phyloP scores from a whole-genome alignment of 208 protist genomes.

The Crithidia acanthocephali region DNA sequence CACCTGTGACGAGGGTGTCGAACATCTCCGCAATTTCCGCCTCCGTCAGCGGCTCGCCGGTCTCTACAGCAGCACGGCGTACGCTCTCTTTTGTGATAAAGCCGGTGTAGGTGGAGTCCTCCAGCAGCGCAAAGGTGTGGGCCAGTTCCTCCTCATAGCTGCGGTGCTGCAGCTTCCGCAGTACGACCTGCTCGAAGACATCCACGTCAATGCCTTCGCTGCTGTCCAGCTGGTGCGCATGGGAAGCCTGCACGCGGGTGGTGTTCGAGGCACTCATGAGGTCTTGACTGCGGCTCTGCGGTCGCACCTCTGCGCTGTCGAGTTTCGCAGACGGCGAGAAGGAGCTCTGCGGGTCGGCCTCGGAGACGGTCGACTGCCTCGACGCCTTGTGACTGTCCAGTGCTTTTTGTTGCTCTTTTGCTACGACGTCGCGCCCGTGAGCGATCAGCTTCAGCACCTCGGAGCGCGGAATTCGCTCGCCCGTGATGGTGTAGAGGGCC shows the following conservation, averaged over 20 bases:
- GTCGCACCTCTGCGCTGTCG: not conserved
- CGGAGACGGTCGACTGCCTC: conserved; percentile 9
- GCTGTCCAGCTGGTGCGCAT: conserved; percentile 32
- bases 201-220: conserved; percentile 66
- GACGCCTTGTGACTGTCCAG: conserved; percentile 10
- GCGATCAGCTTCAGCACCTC: conserved; percentile 64
- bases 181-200: conserved; percentile 76
- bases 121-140: conserved; percentile 73
- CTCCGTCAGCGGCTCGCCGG: conserved; percentile 77
- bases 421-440: conserved; percentile 43
- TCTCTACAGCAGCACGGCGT: conserved; percentile 48
- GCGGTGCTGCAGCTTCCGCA: conserved; percentile 66
- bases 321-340: not conserved
- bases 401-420: conserved; percentile 34
- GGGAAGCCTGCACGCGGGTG: conserved; percentile 7
- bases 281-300: not conserved
- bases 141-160: conserved; percentile 74
- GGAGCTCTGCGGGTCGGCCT: not conserved
- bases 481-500: conserved; percentile 85
- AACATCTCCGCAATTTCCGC: conserved; percentile 88
- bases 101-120: conserved; percentile 77
- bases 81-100: conserved; percentile 89
- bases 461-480: conserved; percentile 54
- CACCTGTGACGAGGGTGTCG: conserved; percentile 78
- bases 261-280: not conserved